Percentiles rank a stretch among this genome's conserved stretches.
phyloP scores from a whole-genome alignment of 2,329 filamentous ascomycete genomes.

The Aspergillus novoparasiticus region DNA sequence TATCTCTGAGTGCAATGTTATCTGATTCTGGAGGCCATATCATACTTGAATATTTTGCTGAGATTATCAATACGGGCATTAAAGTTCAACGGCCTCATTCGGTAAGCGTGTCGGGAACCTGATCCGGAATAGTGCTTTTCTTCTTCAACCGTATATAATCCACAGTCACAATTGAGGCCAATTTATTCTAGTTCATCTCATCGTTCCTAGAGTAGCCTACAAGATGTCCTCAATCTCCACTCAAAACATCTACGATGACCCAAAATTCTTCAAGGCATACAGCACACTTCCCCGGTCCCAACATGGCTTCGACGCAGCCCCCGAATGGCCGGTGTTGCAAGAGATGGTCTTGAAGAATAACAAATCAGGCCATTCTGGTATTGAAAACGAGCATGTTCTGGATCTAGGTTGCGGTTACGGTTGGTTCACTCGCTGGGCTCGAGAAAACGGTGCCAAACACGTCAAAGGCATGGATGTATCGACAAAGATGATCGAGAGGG shows the following conservation, averaged over 20 bases:
- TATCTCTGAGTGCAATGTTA: neutral
- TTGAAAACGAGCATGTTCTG: slow-evolving; percentile 35
- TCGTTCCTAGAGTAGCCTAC: neutral
- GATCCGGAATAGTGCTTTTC: neutral
- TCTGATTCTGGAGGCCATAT: neutral
- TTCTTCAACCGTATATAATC: neutral
- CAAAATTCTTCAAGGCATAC: slow-evolving; percentile 49
- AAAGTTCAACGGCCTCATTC: neutral
- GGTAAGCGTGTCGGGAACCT: neutral
- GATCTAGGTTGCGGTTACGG: slow-evolving; percentile 54
- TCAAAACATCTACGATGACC: slow-evolving; percentile 42
- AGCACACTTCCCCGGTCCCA: slow-evolving; percentile 45
- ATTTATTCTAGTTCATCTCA: neutral
- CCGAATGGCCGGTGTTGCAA: slow-evolving; percentile 50
- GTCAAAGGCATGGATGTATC: slow-evolving; percentile 48
- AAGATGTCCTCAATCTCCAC: slow-evolving; percentile 8
- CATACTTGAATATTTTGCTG: too few species aligned
- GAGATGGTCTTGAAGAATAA: slow-evolving; percentile 41
- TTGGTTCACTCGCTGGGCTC: slow-evolving; percentile 50
- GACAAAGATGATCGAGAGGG: slow-evolving; percentile 47
- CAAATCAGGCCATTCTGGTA: neutral
- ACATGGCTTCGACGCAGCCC: slow-evolving; percentile 43
- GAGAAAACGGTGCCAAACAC: slow-evolving; percentile 38
- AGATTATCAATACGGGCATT: too few species aligned
- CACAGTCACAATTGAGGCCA: neutral